Percentiles rank a stretch among this genome's conserved stretches.
phyloP scores from a whole-genome alignment of 148 eudicot species.

The Persicaria maculosa region DNA sequence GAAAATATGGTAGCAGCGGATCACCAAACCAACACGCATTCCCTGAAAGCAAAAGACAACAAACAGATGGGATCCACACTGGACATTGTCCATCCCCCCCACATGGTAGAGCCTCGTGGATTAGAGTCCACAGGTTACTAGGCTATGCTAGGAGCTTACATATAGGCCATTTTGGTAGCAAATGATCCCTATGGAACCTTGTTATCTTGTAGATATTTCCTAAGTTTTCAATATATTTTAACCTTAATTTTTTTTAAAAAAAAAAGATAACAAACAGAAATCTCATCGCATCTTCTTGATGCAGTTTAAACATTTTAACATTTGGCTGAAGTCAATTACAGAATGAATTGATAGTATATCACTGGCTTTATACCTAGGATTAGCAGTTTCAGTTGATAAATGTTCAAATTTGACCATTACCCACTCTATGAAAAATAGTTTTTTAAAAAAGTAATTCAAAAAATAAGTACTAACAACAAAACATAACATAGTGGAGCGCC shows the following conservation, averaged over 20 bases:
- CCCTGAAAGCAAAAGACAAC: background rate
- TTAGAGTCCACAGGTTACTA: no score
- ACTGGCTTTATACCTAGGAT: background rate
- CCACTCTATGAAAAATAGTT: background rate
- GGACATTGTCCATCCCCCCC: no score
- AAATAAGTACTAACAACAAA: background rate
- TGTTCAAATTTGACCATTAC: background rate
- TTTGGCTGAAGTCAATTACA: background rate
- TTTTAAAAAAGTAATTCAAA: background rate
- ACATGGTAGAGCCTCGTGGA: no score
- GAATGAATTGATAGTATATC: background rate
- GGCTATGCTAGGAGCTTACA: no score
- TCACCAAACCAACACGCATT: background rate
- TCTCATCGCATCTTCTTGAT: background rate
- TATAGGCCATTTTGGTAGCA: no score
- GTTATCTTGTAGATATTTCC: no score
- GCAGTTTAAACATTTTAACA: background rate
- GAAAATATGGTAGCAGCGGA: background rate
- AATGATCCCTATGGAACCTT: no score
- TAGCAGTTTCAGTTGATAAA: background rate
- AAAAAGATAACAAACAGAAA: background rate
- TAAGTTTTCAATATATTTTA: no score
- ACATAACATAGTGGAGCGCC: background rate
- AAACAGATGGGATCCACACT: background rate
- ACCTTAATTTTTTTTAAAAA: no score